Conservation (phyloP, 2,329 filamentous ascomycete genomes). For the Periconia sp. region DNA sequence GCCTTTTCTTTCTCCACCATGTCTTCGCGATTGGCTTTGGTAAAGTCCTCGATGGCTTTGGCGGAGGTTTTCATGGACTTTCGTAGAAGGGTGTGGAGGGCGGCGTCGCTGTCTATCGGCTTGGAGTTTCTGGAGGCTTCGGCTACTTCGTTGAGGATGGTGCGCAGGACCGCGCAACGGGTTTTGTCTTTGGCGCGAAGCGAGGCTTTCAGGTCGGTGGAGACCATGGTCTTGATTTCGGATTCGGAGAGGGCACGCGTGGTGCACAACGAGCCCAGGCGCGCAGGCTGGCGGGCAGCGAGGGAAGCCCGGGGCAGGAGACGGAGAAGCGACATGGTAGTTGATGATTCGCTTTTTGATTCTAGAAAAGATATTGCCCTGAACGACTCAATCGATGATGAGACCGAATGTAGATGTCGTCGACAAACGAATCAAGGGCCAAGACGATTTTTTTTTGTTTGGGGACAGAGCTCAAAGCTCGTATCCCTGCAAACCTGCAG, state of each 20-base stretch:
- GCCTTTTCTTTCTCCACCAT: constrained; percentile 69
- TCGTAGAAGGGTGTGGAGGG: constrained; percentile 68
- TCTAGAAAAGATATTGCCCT: not conserved
- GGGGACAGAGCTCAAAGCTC: constrained; percentile 6
- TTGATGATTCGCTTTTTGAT: not conserved
- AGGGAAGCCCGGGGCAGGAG: constrained; percentile 21
- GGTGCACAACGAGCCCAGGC: constrained; percentile 25
- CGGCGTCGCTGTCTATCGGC: constrained; percentile 70
- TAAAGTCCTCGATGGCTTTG: constrained; percentile 66
- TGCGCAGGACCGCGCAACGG: constrained; percentile 68
- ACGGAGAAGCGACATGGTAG: constrained; percentile 31
- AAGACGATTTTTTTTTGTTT: not conserved
- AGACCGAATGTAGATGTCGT: no score
- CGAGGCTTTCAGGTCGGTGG: constrained; percentile 52
- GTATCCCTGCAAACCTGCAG: constrained; percentile 9
- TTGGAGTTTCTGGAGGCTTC: constrained; percentile 73
- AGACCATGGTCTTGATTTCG: constrained; percentile 36
- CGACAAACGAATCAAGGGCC: constrained; percentile 1
- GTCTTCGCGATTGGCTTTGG: constrained; percentile 64
- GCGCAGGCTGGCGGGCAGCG: constrained; percentile 17
- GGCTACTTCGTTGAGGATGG: constrained; percentile 68
- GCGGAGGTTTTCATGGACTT: constrained; percentile 62
- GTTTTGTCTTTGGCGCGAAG: constrained; percentile 55
- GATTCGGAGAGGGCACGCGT: constrained; percentile 18
- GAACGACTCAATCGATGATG: not conserved